phyloP scores from a whole-genome alignment of 2,329 filamentous ascomycete genomes.

The Byssoonygena ceratinophila region DNA sequence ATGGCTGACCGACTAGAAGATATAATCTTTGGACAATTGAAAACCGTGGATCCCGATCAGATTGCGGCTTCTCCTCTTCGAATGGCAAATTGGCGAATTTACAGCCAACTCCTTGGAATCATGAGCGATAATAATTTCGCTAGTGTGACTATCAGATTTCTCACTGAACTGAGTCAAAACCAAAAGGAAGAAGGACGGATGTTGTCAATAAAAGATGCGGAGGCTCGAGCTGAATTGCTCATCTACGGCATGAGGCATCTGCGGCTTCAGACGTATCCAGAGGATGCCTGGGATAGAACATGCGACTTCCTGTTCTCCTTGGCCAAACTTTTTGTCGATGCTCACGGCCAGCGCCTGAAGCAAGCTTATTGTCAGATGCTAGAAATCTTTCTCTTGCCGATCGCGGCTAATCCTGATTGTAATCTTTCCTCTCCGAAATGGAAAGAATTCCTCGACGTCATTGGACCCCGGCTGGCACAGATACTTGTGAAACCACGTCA shows the following conservation, averaged over 20 bases:
- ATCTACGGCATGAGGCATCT: constrained; percentile 87
- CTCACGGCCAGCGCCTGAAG: constrained; percentile 82
- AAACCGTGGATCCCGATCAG: constrained; percentile 74
- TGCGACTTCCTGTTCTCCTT: constrained; percentile 80
- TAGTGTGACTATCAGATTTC: constrained; percentile 70
- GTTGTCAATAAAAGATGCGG: constrained; percentile 47
- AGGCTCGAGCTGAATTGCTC: constrained; percentile 75
- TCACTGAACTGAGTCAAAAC: constrained; percentile 65
- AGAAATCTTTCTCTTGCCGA: constrained; percentile 72
- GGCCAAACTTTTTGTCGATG: constrained; percentile 69
- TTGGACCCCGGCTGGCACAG: constrained; percentile 67
- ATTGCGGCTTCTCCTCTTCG: constrained; percentile 60
- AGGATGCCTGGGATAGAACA: constrained; percentile 69
- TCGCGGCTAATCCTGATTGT: constrained; percentile 67
- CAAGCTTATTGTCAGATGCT: constrained; percentile 89
- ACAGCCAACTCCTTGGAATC: constrained; percentile 82
- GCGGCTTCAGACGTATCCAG: constrained; percentile 61
- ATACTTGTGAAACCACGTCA: constrained; percentile 88
- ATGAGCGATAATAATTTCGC: constrained; percentile 91
- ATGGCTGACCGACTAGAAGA: constrained; percentile 91
- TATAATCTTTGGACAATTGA: constrained; percentile 94
- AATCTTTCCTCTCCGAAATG: constrained; percentile 75
- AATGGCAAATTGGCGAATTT: constrained; percentile 91
- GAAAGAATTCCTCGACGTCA: constrained; percentile 69
- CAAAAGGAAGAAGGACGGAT: constrained; percentile 57